Conservation (phyloP, 208 protist genomes). For the Leishmania aethiopica region DNA sequence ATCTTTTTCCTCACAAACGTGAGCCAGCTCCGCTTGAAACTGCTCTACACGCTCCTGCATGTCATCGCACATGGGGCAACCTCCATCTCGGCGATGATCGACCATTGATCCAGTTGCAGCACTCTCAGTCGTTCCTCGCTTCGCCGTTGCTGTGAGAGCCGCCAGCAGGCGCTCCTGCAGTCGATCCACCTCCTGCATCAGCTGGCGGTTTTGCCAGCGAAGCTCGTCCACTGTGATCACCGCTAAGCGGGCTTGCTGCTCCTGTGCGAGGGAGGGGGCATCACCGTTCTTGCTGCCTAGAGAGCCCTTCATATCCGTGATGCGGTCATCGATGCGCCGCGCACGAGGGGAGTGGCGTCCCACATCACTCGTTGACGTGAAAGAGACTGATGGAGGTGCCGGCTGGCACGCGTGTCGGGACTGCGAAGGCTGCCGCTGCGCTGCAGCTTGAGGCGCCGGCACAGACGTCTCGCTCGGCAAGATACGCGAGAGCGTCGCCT, state of each 20-base stretch:
- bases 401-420: background rate
- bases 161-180: conserved; percentile 28
- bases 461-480: conserved; percentile 10
- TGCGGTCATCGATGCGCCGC: conserved; percentile 8
- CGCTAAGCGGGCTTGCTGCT: conserved; percentile 15
- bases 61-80: conserved; percentile 9
- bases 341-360: conserved; percentile 9
- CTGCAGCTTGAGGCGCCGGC: background rate
- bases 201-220: conserved; percentile 46
- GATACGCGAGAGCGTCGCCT: conserved; percentile 32
- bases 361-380: background rate
- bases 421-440: background rate
- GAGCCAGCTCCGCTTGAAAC: conserved; percentile 37
- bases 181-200: conserved; percentile 41
- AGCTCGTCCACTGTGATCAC: conserved; percentile 54
- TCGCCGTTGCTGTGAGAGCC: conserved; percentile 13
- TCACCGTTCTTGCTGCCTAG: background rate
- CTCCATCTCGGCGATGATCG: background rate
- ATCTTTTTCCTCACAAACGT: conserved; percentile 44
- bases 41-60: conserved; percentile 31
- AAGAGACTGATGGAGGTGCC: background rate
- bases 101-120: background rate
- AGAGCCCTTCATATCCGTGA: background rate
- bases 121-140: background rate
- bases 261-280: background rate